Conservation (phyloP, 352 stramenopile species). For the Thalassiosira livingstoniorum region DNA sequence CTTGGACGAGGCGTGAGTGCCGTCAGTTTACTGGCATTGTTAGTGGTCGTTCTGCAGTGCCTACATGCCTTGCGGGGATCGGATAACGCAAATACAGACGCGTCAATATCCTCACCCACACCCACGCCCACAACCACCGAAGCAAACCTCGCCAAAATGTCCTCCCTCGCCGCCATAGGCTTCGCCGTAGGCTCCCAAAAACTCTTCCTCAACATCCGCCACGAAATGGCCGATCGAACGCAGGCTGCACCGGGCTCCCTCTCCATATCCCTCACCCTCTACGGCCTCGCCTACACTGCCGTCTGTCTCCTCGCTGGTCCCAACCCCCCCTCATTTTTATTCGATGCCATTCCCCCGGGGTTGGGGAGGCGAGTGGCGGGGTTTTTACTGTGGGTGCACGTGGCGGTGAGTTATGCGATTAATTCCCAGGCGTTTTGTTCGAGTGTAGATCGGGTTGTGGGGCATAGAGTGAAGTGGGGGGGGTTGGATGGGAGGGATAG, state of each 20-base stretch:
- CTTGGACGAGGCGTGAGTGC: slow-evolving; percentile 63
- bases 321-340: slow-evolving; percentile 77
- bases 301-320: slow-evolving; percentile 66
- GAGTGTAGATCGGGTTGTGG: slow-evolving; percentile 68
- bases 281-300: slow-evolving; percentile 67
- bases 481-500: slow-evolving; percentile 34
- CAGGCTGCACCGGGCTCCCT: slow-evolving; percentile 65
- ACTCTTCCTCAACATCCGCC: slow-evolving; percentile 75
- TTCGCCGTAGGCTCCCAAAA: slow-evolving; percentile 83
- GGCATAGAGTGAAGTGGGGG: slow-evolving; percentile 37
- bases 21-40: slow-evolving; percentile 63
- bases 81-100: background rate
- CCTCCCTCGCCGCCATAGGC: slow-evolving; percentile 45
- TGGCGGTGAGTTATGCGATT: slow-evolving; percentile 80
- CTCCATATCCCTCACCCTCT: slow-evolving; percentile 57
- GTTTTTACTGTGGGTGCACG: slow-evolving; percentile 77
- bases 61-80: slow-evolving; percentile 42
- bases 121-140: slow-evolving; percentile 1
- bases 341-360: slow-evolving; percentile 71
- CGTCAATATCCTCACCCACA: background rate
- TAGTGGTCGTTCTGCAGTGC: slow-evolving; percentile 75
- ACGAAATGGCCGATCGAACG: slow-evolving; percentile 69
- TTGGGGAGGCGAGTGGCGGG: slow-evolving; percentile 60
- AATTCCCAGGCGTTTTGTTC: slow-evolving; percentile 81
- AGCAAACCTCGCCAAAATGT: slow-evolving; percentile 46